A percentile compares a stretch with the other conserved stretches of the same genome.
phyloP scores from a whole-genome alignment of 2,329 filamentous ascomycete genomes.

The Chaetomiaceae sp. region DNA sequence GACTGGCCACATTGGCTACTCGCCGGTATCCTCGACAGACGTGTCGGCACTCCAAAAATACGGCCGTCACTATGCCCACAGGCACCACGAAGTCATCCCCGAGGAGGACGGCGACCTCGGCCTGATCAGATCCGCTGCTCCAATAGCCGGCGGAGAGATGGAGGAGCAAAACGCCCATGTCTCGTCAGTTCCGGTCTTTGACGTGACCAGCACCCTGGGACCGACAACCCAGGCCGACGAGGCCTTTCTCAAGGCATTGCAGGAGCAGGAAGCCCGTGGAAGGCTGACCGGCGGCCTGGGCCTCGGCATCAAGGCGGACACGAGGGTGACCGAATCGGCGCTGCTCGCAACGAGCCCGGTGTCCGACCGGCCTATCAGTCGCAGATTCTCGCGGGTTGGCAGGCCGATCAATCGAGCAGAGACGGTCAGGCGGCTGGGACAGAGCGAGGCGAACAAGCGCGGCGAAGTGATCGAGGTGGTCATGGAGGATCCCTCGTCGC shows the following conservation, averaged over 20 bases:
- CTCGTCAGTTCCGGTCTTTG: conserved; percentile 36
- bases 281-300: conserved; percentile 56
- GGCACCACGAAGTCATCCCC: conserved; percentile 30
- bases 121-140: conserved; percentile 39
- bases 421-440: conserved; percentile 48
- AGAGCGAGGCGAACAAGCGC: conserved; percentile 56
- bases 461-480: conserved; percentile 58
- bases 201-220: conserved; percentile 44
- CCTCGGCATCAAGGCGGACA: conserved; percentile 46
- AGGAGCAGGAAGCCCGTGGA: conserved; percentile 51
- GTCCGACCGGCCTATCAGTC: conserved; percentile 34
- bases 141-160: conserved; percentile 36
- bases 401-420: conserved; percentile 29
- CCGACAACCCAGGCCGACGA: conserved; percentile 43
- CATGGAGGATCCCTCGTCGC: conserved; percentile 36
- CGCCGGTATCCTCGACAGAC: conserved; percentile 15
- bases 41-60: conserved; percentile 7
- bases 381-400: conserved; percentile 38
- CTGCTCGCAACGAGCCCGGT: conserved; percentile 39
- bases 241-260: conserved; percentile 42
- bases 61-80: conserved; percentile 18
- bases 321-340: conserved; percentile 47
- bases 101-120: conserved; percentile 42
- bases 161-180: conserved; percentile 19
- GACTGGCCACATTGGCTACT: conserved; percentile 21